phyloP scores from a whole-genome alignment of 208 protist species.

The Spironucleus salmonicida region DNA sequence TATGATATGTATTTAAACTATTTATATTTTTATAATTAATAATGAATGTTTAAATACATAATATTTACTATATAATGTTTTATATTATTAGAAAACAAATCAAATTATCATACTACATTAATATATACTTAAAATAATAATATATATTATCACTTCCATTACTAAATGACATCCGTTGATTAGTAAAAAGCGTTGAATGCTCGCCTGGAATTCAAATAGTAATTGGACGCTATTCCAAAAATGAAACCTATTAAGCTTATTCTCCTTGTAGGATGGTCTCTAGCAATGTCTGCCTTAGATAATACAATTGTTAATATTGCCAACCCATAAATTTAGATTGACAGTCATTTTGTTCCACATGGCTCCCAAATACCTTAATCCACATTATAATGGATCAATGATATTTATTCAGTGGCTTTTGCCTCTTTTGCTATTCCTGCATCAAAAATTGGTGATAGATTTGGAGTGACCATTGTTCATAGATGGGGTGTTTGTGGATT shows the following conservation, averaged over 20 bases:
- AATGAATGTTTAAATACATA: no score
- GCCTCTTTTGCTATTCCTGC: conserved; percentile 16
- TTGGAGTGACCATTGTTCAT: conserved; percentile 14
- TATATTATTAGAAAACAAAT: no score
- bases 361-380: not conserved
- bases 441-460: conserved; percentile 17
- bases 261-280: conserved; percentile 14
- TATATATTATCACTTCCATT: no score
- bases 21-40: no score
- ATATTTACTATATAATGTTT: no score
- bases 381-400: conserved; percentile 19
- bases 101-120: no score
- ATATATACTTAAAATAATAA: no score
- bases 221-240: not conserved
- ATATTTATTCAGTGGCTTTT: conserved; percentile 11
- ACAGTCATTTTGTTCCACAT: conserved; percentile 9
- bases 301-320: conserved; percentile 23
- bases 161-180: no score
- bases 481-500: conserved; percentile 24
- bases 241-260: not conserved
- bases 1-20: no score
- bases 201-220: not conserved
- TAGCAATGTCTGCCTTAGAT: conserved; percentile 13
- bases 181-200: not conserved
- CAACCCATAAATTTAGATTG: conserved; percentile 6